Evolutionary conservation across 345 rosid genomes (phyloP).

Genomic region (Fremontodendron californicum): DNA sequence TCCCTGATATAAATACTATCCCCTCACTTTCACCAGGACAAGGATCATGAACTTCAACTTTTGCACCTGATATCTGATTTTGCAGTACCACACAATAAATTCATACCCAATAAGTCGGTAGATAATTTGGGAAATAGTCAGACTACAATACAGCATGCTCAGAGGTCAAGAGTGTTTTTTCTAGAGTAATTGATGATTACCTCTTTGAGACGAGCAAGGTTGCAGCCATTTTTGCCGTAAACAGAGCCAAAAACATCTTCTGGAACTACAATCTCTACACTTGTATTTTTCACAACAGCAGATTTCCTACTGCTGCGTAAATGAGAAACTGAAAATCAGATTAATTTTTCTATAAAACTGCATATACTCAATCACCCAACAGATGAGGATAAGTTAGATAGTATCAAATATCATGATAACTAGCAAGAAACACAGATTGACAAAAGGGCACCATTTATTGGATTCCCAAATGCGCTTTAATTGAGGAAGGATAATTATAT

Average conservation of each 20-base stretch:
- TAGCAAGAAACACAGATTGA: background rate
- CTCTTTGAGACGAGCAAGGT: constrained; percentile 58
- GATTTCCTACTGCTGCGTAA: constrained; percentile 35
- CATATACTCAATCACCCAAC: background rate
- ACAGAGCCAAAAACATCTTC: constrained; percentile 41
- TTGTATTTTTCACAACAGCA: constrained; percentile 43
- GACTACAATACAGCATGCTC: background rate
- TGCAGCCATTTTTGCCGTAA: constrained; percentile 50
- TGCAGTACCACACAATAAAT: background rate
- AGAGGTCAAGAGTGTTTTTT: background rate
- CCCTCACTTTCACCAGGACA: constrained; percentile 37
- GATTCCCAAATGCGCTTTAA: background rate
- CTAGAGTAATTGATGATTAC: constrained; percentile 17
- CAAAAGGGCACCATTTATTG: background rate
- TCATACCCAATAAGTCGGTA: background rate
- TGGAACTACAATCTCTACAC: constrained; percentile 43
- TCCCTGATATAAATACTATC: constrained; percentile 51
- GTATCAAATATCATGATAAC: background rate
- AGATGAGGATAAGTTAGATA: background rate
- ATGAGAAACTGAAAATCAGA: constrained; percentile 2
- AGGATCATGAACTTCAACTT: constrained; percentile 42
- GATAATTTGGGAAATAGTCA: background rate
- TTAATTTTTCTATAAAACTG: background rate
- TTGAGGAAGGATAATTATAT: background rate
- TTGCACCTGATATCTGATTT: constrained; percentile 64